Percentiles rank a stretch among this genome's conserved stretches.
Conservation (phyloP, 345 rosid species). For the Aquilaria yunnanensis region DNA sequence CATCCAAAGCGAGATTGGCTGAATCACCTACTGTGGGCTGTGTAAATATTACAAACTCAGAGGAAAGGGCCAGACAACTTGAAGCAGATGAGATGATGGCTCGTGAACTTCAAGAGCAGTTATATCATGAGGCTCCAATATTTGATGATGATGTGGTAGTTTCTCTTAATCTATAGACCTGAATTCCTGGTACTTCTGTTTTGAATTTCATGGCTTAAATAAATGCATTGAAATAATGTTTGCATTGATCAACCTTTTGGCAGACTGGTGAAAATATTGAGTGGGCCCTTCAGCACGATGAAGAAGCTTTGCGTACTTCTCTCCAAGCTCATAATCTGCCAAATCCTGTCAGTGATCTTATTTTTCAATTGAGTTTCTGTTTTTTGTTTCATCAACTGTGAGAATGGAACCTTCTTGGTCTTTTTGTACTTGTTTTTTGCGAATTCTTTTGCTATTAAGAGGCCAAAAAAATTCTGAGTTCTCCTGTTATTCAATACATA, state of each 20-base stretch:
- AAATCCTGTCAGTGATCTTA: conserved; percentile 33
- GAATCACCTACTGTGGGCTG: conserved; percentile 18
- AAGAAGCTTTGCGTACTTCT: conserved; percentile 29
- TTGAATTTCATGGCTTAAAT: not conserved
- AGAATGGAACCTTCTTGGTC: no score
- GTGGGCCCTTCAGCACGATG: conserved; percentile 60
- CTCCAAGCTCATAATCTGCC: conserved; percentile 19
- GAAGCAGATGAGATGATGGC: conserved; percentile 92
- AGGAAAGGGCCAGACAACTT: conserved; percentile 64
- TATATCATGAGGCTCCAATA: conserved; percentile 51
- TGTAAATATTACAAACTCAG: conserved; percentile 30
- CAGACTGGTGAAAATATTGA: conserved; percentile 66
- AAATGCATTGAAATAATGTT: not conserved
- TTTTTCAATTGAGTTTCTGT: no score
- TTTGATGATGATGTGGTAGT: conserved; percentile 42
- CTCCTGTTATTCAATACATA: no score
- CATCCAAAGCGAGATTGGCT: conserved; percentile 30
- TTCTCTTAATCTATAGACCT: conserved; percentile 10
- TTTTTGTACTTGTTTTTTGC: no score
- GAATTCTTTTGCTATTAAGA: no score
- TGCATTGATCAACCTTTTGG: conserved; percentile 12
- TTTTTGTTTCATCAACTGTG: no score
- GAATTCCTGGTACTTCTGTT: conserved; percentile 7
- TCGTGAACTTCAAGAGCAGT: conserved; percentile 83
- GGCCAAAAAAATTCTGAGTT: no score